Evolutionary conservation across 257 asterid species (phyloP), one percentile per base, ranked within the genome.

Genomic region (Haberlea rhodopensis): DNA sequence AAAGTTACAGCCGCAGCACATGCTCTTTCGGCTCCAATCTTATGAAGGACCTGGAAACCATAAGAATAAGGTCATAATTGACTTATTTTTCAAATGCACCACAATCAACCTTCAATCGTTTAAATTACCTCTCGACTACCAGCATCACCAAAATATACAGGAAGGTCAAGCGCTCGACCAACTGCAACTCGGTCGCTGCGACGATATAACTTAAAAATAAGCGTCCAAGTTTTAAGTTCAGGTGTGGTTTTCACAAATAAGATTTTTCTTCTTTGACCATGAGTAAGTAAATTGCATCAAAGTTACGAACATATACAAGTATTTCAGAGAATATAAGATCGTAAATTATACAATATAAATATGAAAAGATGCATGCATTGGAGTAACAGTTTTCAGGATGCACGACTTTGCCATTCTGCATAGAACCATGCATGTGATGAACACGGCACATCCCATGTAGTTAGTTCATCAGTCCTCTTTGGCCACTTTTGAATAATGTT

Each of bases 141-240:
- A 54, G 99, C 96, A 83, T 94, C 99, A 63, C 99, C 99, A 82
- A 94, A 94, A 77, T 84, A 94, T 65, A 94, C 99, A 31, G 99
- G 99, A 83, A 94, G 99, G 80, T 94, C 97, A 78, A 94, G 97
- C 71, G 85, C 91, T 43, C 99, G 99, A 29, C 99, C 99, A 72
- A 86, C 72, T 40, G 97, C 81, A 53, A 90, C 99, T 69, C 97
- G 91, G 27, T 94, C 99, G 73, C 99, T 94, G 87, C 73, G 74
- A 66, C 31, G 31, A 66, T 32, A 60, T 67, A 62, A 61, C 58
- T 62, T 34, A 4, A 37, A 45, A 62, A 65, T 62, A 65, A 52
- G 31, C 10, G 53, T 24, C 27, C 13, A 60, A 37, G 25, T 53
- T 49, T 29, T 23, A 18, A 56, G 19, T 13, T 62, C 40, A 16